Conservation (phyloP, 495 filamentous ascomycete species). For the Pseudoneurospora amorphoporcata region DNA sequence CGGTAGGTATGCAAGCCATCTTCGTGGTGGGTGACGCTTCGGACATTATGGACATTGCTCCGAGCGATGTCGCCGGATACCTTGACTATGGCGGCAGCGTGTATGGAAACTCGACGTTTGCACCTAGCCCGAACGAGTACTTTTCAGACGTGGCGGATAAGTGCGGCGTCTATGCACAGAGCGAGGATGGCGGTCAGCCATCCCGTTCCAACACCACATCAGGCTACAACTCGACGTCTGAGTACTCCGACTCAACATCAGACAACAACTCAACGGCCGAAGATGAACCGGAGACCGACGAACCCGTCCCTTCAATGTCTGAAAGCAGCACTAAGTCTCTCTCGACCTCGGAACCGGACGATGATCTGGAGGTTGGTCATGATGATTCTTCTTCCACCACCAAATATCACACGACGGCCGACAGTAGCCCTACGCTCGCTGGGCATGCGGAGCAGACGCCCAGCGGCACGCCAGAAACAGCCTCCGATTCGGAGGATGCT, state of each 20-base stretch:
- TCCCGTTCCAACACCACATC: neutral
- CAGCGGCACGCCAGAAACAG: no score
- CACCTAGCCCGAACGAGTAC: conserved; percentile 22
- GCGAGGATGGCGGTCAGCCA: neutral
- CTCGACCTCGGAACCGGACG: neutral
- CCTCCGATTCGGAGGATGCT: no score
- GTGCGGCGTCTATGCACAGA: conserved; percentile 1
- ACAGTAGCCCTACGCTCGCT: neutral
- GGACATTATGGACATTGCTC: conserved; percentile 25
- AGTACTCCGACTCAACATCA: neutral
- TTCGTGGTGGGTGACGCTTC: conserved; percentile 40
- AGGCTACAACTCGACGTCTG: no score
- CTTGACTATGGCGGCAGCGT: conserved; percentile 39
- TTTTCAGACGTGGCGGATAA: conserved; percentile 9
- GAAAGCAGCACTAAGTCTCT: neutral
- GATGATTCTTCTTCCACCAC: neutral
- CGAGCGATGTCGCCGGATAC: conserved; percentile 31
- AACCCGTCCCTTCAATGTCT: neutral
- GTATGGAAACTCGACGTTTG: conserved; percentile 36
- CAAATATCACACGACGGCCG: neutral
- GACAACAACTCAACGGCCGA: neutral
- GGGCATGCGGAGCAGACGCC: no score
- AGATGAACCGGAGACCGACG: neutral
- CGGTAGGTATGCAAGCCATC: conserved; percentile 38
- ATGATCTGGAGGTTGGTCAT: neutral